Conservation (phyloP, 2,329 filamentous ascomycete species). For the Neofusicoccum cordaticola region DNA sequence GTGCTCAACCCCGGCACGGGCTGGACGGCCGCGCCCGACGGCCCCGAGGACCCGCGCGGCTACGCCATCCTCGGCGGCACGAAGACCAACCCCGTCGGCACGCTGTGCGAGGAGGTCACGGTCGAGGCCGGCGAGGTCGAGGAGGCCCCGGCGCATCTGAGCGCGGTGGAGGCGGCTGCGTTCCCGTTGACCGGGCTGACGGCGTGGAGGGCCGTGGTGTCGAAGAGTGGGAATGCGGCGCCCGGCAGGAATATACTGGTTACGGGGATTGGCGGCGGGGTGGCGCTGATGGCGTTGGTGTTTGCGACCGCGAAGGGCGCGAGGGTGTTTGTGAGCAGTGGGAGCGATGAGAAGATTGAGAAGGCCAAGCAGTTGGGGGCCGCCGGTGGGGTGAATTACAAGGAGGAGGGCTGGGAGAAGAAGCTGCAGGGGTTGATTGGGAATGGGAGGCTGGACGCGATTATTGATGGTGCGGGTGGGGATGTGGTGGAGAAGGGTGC, state of each 20-base stretch:
- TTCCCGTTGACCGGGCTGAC: slow-evolving; percentile 83
- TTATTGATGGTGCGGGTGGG: slow-evolving; percentile 88
- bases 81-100: slow-evolving; percentile 62
- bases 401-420: slow-evolving; percentile 76
- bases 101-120: slow-evolving; percentile 69
- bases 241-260: slow-evolving; percentile 73
- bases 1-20: slow-evolving; percentile 74
- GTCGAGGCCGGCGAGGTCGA: slow-evolving; percentile 73
- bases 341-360: slow-evolving; percentile 70
- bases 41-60: slow-evolving; percentile 62
- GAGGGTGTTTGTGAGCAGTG: slow-evolving; percentile 78
- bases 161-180: slow-evolving; percentile 72
- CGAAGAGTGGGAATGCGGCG: slow-evolving; percentile 66
- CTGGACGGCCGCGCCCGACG: slow-evolving; percentile 69
- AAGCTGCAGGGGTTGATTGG: slow-evolving; percentile 63
- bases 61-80: slow-evolving; percentile 71
- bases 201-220: slow-evolving; percentile 80
- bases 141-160: slow-evolving; percentile 69
- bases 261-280: slow-evolving; percentile 90
- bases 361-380: slow-evolving; percentile 72
- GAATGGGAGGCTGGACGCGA: slow-evolving; percentile 70
- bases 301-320: slow-evolving; percentile 64
- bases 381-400: slow-evolving; percentile 78
- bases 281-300: slow-evolving; percentile 76
- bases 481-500: slow-evolving; percentile 70